Conservation (phyloP, 768 basidiomycete species). For the Saitozyma sp. region DNA sequence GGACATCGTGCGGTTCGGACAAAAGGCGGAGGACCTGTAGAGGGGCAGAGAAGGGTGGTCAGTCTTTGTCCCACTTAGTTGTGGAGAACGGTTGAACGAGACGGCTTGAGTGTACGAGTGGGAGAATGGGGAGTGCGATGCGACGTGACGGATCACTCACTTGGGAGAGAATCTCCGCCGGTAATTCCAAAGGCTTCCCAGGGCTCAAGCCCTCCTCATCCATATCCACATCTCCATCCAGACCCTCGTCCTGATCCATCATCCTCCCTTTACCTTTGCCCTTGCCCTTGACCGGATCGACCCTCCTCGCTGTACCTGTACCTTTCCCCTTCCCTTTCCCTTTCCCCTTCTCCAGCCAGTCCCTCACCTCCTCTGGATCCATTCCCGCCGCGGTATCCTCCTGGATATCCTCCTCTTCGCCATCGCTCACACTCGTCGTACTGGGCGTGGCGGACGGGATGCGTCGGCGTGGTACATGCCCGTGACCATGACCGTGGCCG, state of each 20-base stretch:
- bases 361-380: constrained; percentile 4
- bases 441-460: constrained; percentile 9
- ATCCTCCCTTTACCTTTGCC: constrained; percentile 18
- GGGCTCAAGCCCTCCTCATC: constrained; percentile 55
- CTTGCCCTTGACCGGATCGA: neutral
- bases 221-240: constrained; percentile 90
- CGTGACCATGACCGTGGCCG: too few relatives aligned
- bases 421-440: constrained; percentile 31
- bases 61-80: too few relatives aligned
- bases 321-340: constrained; percentile 19
- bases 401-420: constrained; percentile 25
- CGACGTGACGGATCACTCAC: too few relatives aligned
- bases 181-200: neutral
- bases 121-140: too few relatives aligned
- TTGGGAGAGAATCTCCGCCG: too few relatives aligned
- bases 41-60: too few relatives aligned
- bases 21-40: constrained; percentile 74
- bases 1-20: constrained; percentile 70
- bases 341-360: constrained; percentile 9
- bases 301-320: neutral
- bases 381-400: constrained; percentile 5
- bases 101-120: too few relatives aligned
- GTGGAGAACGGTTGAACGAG: too few relatives aligned
- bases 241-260: constrained; percentile 22
- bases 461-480: neutral